Base-by-base conservation (phyloP, 2,329 filamentous ascomycete genomes). In the Tolypocladium capitatum region DNA sequence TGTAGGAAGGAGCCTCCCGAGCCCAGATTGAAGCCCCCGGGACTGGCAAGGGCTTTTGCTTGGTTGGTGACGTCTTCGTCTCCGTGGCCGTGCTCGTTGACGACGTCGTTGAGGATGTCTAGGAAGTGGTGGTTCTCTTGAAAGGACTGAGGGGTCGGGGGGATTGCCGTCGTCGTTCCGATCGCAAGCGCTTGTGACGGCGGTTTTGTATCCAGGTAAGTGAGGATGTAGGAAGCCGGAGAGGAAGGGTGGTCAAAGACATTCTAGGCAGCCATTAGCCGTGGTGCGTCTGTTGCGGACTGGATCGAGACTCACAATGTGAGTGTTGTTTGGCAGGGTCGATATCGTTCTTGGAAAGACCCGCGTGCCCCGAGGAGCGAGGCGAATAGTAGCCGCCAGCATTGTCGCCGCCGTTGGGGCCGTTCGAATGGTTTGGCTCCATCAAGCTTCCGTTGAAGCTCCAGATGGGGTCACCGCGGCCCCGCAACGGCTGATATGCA, bases 61-160 rank as follows among this genome's bases (percentile, higher is more conserved):
- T 84, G 78, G 9, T 68, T 67, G 49, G 69, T 62, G 1, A 83
- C 66, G 31, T 68, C 66, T 5, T 75, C 73, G 49, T 84, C 81
- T n/a, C 72, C 53, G 41, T 72, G 66, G 3, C 78, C 80, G 52
- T 82, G 65, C 47, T 74, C 65, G 2, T 63, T 60, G 20, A 84
- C 67, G 1, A 82, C 76, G 16, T 75, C 66, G 56, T 79, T 71
- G 21, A 84, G 68, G 45, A 83, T 75, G 10, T 65, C 57, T n/a
- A 80, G 58, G 59, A 85, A 85, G 21, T 65, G 62, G 10, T 64
- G 70, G 58, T 84, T 85, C 56, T 77, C 73, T 21, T 61, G 66
- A 57, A 85, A 81, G 21, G 76, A 74, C 35, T 68, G 64, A 4
- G 81, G 78, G 0, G 77, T 81, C 1, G 80, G 80, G 2, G 80